phyloP scores from a whole-genome alignment of 225 moss, liverwort and hornwort genomes.

The Polytrichum formosum region DNA sequence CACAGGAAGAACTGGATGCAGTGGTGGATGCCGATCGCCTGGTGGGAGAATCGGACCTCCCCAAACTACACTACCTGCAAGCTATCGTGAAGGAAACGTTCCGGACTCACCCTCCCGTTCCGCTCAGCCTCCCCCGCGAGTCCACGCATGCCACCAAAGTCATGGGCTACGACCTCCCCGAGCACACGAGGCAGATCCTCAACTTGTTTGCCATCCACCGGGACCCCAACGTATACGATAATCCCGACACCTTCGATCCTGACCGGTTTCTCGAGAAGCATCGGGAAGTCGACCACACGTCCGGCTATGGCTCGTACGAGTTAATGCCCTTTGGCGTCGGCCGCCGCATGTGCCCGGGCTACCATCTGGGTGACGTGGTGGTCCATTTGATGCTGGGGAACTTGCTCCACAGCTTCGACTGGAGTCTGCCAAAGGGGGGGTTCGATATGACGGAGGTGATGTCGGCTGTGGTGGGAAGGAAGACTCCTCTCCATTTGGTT shows the following conservation, averaged over 20 bases:
- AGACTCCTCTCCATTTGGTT: slow-evolving; percentile 6
- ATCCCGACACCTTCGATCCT: slow-evolving; percentile 30
- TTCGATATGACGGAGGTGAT: slow-evolving; percentile 8
- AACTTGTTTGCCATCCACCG: slow-evolving; percentile 43
- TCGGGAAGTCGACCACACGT: slow-evolving; percentile 1
- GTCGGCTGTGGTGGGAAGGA: not conserved
- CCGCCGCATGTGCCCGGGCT: slow-evolving; percentile 9
- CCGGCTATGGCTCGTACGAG: slow-evolving; percentile 12
- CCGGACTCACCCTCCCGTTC: slow-evolving; percentile 43
- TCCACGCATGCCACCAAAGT: slow-evolving; percentile 8
- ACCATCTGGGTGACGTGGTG: not conserved
- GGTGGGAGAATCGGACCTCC: slow-evolving; percentile 30
- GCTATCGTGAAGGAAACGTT: slow-evolving; percentile 41
- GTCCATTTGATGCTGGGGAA: slow-evolving; percentile 10
- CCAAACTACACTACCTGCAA: slow-evolving; percentile 28
- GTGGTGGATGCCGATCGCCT: slow-evolving; percentile 36
- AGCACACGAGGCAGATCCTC: slow-evolving; percentile 42
- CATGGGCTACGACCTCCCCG: slow-evolving; percentile 39
- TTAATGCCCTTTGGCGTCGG: slow-evolving; percentile 6
- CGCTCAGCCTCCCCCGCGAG: slow-evolving; percentile 35
- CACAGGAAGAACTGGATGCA: slow-evolving; percentile 43
- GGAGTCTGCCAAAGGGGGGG: slow-evolving; percentile 21
- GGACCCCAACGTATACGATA: slow-evolving; percentile 30
- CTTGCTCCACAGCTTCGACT: slow-evolving; percentile 30
- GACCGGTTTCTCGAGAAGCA: slow-evolving; percentile 26